Evolutionary conservation across 2,329 filamentous ascomycete species (phyloP), one percentile per base, ranked within the genome.

Genomic region (Didymella lethalis): DNA sequence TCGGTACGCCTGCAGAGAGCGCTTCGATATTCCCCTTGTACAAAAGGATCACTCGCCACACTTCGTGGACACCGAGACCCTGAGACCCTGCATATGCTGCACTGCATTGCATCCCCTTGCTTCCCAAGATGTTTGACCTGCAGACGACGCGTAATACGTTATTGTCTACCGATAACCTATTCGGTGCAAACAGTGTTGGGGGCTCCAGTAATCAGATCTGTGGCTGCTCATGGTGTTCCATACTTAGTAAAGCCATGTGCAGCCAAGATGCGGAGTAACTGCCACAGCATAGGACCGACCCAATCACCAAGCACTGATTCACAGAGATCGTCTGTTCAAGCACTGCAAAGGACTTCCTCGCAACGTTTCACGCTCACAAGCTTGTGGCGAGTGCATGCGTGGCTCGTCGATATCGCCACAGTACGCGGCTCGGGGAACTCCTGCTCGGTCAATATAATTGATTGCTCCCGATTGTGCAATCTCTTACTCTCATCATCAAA

Each of bases 141-240:
- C 53, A 61, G 57, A 38, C 34, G 60, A 63, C 63, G 57, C 63
- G 60, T 65, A 61, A 52, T 20, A 46, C 46, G 10, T 46, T 40
- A 25, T 36, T 8, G 16, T 31, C 23, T 28, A 54, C 32, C 31
- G 23, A 46, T 26, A n/a, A 20, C 50, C 44, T 44, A 48, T 52
- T 38, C 25, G 7, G 41, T 41, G 20, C 26, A 50, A 8, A 50
- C 7, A 29, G 41, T 36, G 41, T 38, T 48, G 18, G 38, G 16
- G n/a, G 48, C 20, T 53, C 46, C 41, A 48, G 58, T 47, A 47
- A 44, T 57, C 43, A 55, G 26, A 53, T 38, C 31, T 32, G 49
- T 38, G 44, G 34, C 20, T 52, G 32, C 43, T 23, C 20, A 18
- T 23, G 18, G 5, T 28, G 18, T 34, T 62, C 59, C 56, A 64